Evolutionary conservation across 352 stramenopile species (phyloP), one percentile per base, ranked within the genome.

Genomic region (Salisapilia sapeloensis): DNA sequence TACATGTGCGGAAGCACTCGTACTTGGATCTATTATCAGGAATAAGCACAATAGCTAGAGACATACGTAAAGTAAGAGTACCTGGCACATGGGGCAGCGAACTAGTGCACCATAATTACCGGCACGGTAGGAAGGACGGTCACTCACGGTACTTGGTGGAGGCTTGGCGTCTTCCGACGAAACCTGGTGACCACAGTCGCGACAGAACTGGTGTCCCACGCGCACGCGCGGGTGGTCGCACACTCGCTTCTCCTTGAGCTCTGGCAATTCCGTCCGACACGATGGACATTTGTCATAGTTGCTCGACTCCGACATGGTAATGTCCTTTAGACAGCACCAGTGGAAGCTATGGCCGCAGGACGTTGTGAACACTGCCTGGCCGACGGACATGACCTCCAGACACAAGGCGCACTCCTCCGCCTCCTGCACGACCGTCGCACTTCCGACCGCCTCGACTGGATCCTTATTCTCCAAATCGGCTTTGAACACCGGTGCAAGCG

Each of bases 11-110:
- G 74, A 2, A 89, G 56, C 29, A 89, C 74, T 13, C 74, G 66
- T 70, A 89, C 85, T 42, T 89, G 69, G 40, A 89, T 86, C 22
- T n/a, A n/a, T n/a, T n/a, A n/a, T n/a, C n/a, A n/a, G n/a, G n/a
- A n/a, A n/a, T n/a, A n/a, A n/a, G n/a, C n/a, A n/a, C n/a, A n/a
- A n/a, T n/a, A n/a, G n/a, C n/a, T n/a, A n/a, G n/a, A n/a, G n/a
- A n/a, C n/a, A n/a, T n/a, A n/a, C n/a, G n/a, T n/a, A n/a, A n/a
- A n/a, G n/a, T n/a, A n/a, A n/a, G n/a, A n/a, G n/a, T n/a, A n/a
- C n/a, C n/a, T 84, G 74, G 37, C 74, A 89, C 39, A 84, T 66
- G 7, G 74, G 74, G 42, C 74, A 89, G 14, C 67, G 69, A 33
- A 89, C 74, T 22, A 89, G 63, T 14, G 74, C 74, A n/a, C 74